Conservation (phyloP, 2,329 filamentous ascomycete species). For the Colletotrichum abscissum region DNA sequence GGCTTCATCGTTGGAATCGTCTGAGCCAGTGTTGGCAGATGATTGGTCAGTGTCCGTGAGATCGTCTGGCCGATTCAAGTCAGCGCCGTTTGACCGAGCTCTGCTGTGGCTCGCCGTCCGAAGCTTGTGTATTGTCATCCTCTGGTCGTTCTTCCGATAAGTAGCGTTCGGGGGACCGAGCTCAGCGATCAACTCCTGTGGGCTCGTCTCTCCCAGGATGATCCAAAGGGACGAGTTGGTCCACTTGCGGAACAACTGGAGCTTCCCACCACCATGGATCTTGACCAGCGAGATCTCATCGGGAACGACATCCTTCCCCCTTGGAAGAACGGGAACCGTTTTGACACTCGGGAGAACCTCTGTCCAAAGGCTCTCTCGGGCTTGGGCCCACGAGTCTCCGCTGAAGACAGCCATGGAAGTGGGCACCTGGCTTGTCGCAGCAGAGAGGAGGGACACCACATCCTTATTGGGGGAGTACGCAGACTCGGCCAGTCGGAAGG, state of each 20-base stretch:
- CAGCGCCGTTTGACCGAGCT: conserved; percentile 56
- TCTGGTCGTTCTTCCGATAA: conserved; percentile 89
- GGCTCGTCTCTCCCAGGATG: conserved; percentile 84
- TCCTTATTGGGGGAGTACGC: conserved; percentile 82
- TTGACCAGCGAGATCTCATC: conserved; percentile 88
- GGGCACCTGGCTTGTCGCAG: conserved; percentile 81
- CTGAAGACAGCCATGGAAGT: conserved; percentile 91
- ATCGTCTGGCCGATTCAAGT: conserved; percentile 63
- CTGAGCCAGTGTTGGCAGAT: conserved; percentile 76
- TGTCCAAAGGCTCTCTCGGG: conserved; percentile 80
- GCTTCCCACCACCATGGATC: conserved; percentile 80
- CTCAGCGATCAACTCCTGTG: conserved; percentile 90
- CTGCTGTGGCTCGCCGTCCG: conserved; percentile 64
- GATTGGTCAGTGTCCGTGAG: conserved; percentile 80
- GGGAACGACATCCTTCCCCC: conserved; percentile 82
- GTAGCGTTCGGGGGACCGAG: conserved; percentile 94
- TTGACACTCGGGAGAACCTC: conserved; percentile 80
- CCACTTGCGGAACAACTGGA: conserved; percentile 82
- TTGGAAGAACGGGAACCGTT: conserved; percentile 73
- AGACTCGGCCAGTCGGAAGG: conserved; percentile 81
- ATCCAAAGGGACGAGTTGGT: conserved; percentile 77
- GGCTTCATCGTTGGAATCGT: conserved; percentile 71
- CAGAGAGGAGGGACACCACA: conserved; percentile 82
- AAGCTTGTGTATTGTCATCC: conserved; percentile 85
- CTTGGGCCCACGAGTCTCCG: conserved; percentile 90